Percentiles rank a stretch among this genome's conserved stretches.
Evolutionary conservation across 2,329 filamentous ascomycete species (phyloP).

Genomic region (Verticillium dahliae): DNA sequence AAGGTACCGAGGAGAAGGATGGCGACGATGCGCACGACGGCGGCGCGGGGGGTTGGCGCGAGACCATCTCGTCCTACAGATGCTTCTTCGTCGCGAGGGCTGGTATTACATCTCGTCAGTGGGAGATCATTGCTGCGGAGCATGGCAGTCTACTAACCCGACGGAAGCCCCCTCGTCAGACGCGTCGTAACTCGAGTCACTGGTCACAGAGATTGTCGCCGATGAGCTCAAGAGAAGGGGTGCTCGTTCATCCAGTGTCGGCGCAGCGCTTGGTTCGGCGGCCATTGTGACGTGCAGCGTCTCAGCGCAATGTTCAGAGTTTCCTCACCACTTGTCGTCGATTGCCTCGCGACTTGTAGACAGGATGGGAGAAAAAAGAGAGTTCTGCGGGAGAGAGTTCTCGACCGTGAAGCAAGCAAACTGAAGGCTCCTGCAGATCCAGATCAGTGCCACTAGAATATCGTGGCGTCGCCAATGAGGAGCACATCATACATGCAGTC

Average conservation of each 20-base stretch:
- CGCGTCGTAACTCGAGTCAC: not conserved
- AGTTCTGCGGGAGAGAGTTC: not conserved
- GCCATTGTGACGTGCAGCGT: not conserved
- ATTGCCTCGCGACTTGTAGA: not conserved
- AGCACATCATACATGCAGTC: not conserved
- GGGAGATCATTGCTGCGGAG: not conserved
- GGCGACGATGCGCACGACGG: conserved; percentile 14
- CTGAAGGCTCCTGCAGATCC: not conserved
- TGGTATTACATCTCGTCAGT: not conserved
- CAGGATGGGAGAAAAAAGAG: not conserved
- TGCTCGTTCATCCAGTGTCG: not conserved
- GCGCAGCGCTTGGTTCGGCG: not conserved
- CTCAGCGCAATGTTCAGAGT: not conserved
- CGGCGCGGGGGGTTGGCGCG: not conserved
- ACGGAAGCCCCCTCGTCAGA: not conserved
- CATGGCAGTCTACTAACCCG: not conserved
- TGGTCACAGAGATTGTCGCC: not conserved
- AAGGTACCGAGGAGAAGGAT: conserved; percentile 41
- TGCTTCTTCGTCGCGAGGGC: not conserved
- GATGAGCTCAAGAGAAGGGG: not conserved
- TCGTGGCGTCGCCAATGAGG: not conserved
- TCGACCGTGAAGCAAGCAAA: not conserved
- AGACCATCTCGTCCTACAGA: not conserved
- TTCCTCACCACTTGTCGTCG: not conserved
- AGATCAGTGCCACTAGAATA: not conserved